Evolutionary conservation across 1,284 basidiomycete species (phyloP).

Genomic region (Cryptococcus amylolentus): DNA sequence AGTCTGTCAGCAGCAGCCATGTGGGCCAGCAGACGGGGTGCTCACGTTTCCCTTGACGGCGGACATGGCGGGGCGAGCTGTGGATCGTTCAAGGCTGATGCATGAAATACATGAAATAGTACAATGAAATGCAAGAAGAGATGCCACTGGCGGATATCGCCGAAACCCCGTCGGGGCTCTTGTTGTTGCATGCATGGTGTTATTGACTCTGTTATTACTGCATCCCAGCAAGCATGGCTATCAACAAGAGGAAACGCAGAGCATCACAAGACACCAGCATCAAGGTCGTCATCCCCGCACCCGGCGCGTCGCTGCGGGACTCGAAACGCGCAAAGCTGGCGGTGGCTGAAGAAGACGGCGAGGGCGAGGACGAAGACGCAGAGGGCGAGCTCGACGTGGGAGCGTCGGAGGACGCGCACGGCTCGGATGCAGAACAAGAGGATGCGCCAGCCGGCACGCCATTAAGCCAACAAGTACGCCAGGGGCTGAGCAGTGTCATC

Average conservation of each 20-base stretch:
- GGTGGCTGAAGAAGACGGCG: conserved; percentile 6
- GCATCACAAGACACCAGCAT: neutral
- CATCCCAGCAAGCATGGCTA: neutral
- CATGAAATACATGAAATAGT: neutral
- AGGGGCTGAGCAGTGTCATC: conserved; percentile 33
- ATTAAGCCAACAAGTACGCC: conserved; percentile 26
- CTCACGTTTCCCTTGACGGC: conserved; percentile 28
- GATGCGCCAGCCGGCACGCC: conserved; percentile 8
- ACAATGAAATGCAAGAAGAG: neutral
- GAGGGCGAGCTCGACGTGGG: conserved; percentile 3
- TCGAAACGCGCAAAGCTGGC: neutral
- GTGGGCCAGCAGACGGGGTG: neutral
- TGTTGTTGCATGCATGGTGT: neutral
- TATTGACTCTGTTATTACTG: neutral
- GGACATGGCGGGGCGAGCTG: conserved; percentile 20
- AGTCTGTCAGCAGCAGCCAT: neutral
- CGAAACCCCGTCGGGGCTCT: conserved; percentile 1
- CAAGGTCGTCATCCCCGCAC: neutral
- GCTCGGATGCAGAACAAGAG: neutral
- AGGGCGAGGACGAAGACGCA: conserved; percentile 3
- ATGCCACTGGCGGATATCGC: conserved; percentile 1
- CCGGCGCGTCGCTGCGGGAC: too few species aligned
- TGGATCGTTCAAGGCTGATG: neutral
- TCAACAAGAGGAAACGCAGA: conserved; percentile 10
- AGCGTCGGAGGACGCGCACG: conserved; percentile 1